These are phyloP conservation scores for Fraxinus pennsylvanica DNA, from an alignment of 257 asterid species.

Conservation along the genomic window DNA sequence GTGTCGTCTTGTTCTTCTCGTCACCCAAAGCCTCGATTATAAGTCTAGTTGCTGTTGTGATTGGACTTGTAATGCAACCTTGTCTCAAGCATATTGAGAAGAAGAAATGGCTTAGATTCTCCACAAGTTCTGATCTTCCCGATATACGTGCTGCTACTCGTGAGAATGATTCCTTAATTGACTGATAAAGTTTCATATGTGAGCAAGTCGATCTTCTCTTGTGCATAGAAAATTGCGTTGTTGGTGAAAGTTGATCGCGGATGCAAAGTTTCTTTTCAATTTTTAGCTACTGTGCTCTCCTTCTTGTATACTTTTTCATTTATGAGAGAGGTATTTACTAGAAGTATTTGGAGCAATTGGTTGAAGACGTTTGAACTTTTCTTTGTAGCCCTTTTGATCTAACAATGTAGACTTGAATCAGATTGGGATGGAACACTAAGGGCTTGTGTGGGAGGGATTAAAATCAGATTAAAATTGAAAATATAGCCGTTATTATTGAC, in stretches of 20 bases:
- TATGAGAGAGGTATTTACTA: background rate
- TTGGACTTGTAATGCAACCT: conserved; percentile 58
- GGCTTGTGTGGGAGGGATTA: too few relatives aligned
- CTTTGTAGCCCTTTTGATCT: background rate
- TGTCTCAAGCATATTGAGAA: conserved; percentile 49
- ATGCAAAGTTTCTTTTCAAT: background rate
- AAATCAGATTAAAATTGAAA: too few relatives aligned
- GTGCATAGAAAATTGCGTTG: background rate
- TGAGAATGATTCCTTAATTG: conserved; percentile 28
- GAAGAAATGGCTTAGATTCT: conserved; percentile 57
- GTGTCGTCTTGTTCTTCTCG: conserved; percentile 52
- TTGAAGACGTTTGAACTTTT: conserved; percentile 5
- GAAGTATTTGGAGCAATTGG: background rate
- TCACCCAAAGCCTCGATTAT: conserved; percentile 40
- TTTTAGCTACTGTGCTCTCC: background rate
- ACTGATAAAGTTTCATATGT: background rate
- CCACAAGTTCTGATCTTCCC: conserved; percentile 51
- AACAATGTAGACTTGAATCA: background rate
- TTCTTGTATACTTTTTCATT: background rate
- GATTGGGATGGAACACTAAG: background rate
- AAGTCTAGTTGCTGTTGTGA: conserved; percentile 48
- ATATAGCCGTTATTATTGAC: too few relatives aligned
- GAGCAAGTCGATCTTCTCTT: background rate
- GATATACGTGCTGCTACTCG: conserved; percentile 32
- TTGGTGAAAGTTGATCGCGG: background rate